These are phyloP conservation scores for Vigna angularis DNA, from an alignment of 306 rosid genomes.

Conservation along the genomic window DNA sequence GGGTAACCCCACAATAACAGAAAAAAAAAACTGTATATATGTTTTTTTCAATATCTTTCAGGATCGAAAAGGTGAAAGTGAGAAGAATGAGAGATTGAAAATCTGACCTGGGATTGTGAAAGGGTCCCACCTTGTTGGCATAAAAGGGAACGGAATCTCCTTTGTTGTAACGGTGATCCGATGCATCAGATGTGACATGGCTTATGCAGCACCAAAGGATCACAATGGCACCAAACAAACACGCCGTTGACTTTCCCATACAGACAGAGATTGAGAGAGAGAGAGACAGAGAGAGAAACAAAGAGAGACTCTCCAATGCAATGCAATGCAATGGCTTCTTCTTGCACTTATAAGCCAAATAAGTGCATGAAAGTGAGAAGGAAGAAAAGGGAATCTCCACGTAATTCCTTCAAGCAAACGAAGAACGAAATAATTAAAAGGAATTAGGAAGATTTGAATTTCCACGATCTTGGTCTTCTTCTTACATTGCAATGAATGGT, in stretches of 20 bases:
- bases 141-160: slow-evolving; percentile 64
- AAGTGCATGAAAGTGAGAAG: slow-evolving; percentile 42
- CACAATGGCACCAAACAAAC: slow-evolving; percentile 51
- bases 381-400: slow-evolving; percentile 42
- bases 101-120: slow-evolving; percentile 70
- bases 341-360: slow-evolving; percentile 17
- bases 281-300: not conserved
- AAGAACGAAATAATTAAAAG: not conserved
- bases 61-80: slow-evolving; percentile 32
- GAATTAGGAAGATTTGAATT: slow-evolving; percentile 37
- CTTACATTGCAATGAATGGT: slow-evolving; percentile 6
- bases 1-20: slow-evolving; percentile 17
- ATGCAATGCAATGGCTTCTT: slow-evolving; percentile 41
- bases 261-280: slow-evolving; percentile 19
- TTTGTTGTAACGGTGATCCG: slow-evolving; percentile 60
- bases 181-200: slow-evolving; percentile 56
- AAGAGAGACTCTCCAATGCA: slow-evolving; percentile 26
- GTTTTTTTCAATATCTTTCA: not conserved
- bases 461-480: slow-evolving; percentile 15
- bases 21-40: not conserved
- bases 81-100: slow-evolving; percentile 5
- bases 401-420: slow-evolving; percentile 36
- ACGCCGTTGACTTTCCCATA: slow-evolving; percentile 55
- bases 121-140: slow-evolving; percentile 73
- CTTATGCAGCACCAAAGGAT: slow-evolving; percentile 48